Percentiles rank a stretch among this genome's conserved stretches.
phyloP scores from a whole-genome alignment of 805 yeast species.

The Maudiozyma turicensis region DNA sequence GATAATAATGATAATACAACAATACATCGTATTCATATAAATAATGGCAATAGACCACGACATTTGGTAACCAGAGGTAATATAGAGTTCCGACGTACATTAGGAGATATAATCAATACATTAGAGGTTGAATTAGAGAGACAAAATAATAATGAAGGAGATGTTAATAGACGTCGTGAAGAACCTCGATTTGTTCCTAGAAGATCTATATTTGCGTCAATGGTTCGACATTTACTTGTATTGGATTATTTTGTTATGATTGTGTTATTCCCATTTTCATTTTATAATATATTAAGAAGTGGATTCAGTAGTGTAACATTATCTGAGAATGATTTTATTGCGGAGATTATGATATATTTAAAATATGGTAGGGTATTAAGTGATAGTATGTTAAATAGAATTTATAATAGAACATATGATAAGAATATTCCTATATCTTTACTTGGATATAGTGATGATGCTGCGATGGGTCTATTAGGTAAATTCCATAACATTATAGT shows the following conservation, averaged over 20 bases:
- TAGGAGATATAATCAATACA: neutral
- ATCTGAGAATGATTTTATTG: conserved; percentile 20
- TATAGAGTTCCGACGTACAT: neutral
- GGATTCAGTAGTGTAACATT: conserved; percentile 25
- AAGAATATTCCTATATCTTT: conserved; percentile 14
- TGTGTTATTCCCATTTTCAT: conserved; percentile 25
- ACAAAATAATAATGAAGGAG: neutral
- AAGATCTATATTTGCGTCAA: conserved; percentile 15
- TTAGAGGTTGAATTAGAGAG: conserved; percentile 3
- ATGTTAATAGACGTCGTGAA: neutral
- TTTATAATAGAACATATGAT: too few relatives aligned
- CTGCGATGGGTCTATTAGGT: conserved; percentile 17
- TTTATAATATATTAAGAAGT: conserved; percentile 23
- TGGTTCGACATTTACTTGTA: conserved; percentile 19
- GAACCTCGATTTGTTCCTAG: conserved; percentile 11
- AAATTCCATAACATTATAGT: conserved; percentile 27
- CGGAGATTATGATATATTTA: conserved; percentile 20
- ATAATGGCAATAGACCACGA: neutral
- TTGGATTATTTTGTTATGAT: conserved; percentile 23
- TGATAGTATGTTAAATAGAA: conserved; percentile 9
- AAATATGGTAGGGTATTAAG: conserved; percentile 14
- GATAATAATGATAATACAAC: neutral
- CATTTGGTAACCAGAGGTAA: neutral
- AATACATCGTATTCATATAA: neutral
- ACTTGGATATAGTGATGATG: conserved; percentile 8